Base-by-base conservation (phyloP, 768 basidiomycete genomes). In the Strobilomyces confusus region DNA sequence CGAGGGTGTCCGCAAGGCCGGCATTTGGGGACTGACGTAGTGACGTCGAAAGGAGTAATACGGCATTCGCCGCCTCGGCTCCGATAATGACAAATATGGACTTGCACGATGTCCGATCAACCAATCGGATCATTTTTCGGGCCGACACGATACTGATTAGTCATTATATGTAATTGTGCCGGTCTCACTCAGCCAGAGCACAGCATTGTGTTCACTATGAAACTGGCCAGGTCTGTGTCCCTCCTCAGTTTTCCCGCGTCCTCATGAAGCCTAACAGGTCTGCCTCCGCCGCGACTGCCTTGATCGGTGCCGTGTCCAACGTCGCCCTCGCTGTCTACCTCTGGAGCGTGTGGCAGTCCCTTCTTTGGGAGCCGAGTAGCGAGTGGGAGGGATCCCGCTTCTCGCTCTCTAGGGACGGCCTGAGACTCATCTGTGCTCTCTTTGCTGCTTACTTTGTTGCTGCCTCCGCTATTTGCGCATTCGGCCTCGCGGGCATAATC, bases 1-100 rank as follows among this genome's bases (percentile, higher is more conserved):
- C 6, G 90, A 92, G 57, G 86, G 92, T 0, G 88, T 95, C 32
- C 77, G 86, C 56, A 88, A 84, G 69, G 90, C 89, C 0, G 91
- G 92, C 0, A 83, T 94, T 51, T 95, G 90, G 90, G 91, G 92
- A 7, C 67, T 92, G 51, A 82, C 70, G 32, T 80, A 64, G 30
- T 34, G 15, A 23, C 32, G 55, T 14, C 7, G 25, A n/a, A 38
- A 41, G 23, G 46, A 22, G 33, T 22, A 36, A 32, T 25, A 2
- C 34, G 23, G 33, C 11, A 5, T 17, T 45, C 32, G 30, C 19
- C 44, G 30, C 3, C 33, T 34, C 47, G 34, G 34, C 12, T 37
- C 46, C 34, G 30, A 30, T 7, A 7, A 33, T 34, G 12, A 44
- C 44, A 44, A 44, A 41, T 12, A 6, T 3, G 17, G 42, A n/a